These are phyloP conservation scores for Magnaporthales sp. DNA, from an alignment of 2,329 filamentous ascomycete species.

Conservation along the genomic window DNA sequence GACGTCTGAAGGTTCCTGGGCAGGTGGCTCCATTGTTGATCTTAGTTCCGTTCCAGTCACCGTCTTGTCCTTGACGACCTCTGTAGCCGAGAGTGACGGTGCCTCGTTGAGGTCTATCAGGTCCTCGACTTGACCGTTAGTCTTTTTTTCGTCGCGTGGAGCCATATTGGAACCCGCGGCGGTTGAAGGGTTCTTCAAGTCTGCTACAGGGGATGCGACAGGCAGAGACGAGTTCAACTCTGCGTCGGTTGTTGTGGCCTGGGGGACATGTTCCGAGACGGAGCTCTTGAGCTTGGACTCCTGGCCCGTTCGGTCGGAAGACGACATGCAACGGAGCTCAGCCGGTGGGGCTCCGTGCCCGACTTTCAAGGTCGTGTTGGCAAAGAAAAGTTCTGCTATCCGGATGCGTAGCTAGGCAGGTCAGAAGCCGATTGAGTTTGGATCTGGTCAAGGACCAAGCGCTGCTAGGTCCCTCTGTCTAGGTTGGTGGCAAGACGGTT, in stretches of 20 bases:
- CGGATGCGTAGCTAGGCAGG: background rate
- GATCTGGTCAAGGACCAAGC: background rate
- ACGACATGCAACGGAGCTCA: conserved; percentile 8
- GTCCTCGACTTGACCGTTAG: background rate
- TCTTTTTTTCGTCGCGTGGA: background rate
- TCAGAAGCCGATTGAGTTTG: background rate
- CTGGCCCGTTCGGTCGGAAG: conserved; percentile 2
- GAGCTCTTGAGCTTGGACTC: background rate
- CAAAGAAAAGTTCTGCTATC: background rate
- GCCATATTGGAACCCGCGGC: background rate
- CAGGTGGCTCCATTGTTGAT: background rate
- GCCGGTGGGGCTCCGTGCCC: conserved; percentile 33
- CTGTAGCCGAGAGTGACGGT: conserved; percentile 2
- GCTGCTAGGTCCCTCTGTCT: background rate
- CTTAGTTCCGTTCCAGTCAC: conserved; percentile 1
- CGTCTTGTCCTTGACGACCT: conserved; percentile 1
- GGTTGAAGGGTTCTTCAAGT: background rate
- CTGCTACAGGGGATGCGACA: background rate
- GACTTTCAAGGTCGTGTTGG: conserved; percentile 48
- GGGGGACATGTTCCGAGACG: conserved; percentile 4
- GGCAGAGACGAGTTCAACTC: conserved; percentile 1
- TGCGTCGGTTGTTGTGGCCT: background rate
- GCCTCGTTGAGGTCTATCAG: conserved; percentile 3
- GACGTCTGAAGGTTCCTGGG: conserved; percentile 6
- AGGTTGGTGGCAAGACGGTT: background rate